phyloP scores from a whole-genome alignment of 2,329 filamentous ascomycete species.

The Colletotrichum sp. region DNA sequence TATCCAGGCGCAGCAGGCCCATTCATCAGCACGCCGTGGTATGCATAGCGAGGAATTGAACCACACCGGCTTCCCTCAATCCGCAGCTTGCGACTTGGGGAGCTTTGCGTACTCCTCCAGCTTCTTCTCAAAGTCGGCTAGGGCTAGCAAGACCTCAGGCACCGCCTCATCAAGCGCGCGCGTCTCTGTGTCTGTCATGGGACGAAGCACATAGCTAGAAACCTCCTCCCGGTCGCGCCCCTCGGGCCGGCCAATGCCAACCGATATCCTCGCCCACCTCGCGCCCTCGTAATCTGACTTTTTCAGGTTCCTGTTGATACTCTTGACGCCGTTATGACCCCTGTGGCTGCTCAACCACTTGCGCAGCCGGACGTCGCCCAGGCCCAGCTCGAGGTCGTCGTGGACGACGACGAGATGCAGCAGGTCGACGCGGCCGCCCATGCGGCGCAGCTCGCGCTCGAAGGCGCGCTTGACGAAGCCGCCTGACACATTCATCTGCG shows the following conservation, averaged over 20 bases:
- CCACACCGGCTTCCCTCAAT: background rate
- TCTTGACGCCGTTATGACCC: slow-evolving; percentile 80
- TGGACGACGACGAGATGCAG: slow-evolving; percentile 78
- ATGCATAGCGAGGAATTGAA: background rate
- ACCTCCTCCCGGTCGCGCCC: slow-evolving; percentile 72
- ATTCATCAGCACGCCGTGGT: background rate
- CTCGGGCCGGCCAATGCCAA: slow-evolving; percentile 87
- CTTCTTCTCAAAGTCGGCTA: slow-evolving; percentile 49
- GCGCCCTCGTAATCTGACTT: slow-evolving; percentile 44
- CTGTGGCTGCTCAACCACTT: slow-evolving; percentile 68
- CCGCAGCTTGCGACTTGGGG: background rate
- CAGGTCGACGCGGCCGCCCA: slow-evolving; percentile 32
- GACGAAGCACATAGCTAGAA: slow-evolving; percentile 76
- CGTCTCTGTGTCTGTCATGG: slow-evolving; percentile 62
- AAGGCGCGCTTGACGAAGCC: slow-evolving; percentile 67
- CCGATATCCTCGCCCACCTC: slow-evolving; percentile 66
- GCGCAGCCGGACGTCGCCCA: slow-evolving; percentile 71
- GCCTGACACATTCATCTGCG: slow-evolving; percentile 86
- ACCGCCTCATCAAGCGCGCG: slow-evolving; percentile 57
- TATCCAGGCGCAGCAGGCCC: background rate
- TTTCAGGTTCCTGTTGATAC: slow-evolving; percentile 58
- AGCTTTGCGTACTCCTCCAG: background rate
- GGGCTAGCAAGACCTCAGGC: slow-evolving; percentile 54
- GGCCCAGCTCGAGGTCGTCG: slow-evolving; percentile 80
- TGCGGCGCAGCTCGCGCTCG: slow-evolving; percentile 54